These are phyloP conservation scores for Jamesozyma spencerorum DNA, from an alignment of 805 yeast genomes.

Conservation along the genomic window DNA sequence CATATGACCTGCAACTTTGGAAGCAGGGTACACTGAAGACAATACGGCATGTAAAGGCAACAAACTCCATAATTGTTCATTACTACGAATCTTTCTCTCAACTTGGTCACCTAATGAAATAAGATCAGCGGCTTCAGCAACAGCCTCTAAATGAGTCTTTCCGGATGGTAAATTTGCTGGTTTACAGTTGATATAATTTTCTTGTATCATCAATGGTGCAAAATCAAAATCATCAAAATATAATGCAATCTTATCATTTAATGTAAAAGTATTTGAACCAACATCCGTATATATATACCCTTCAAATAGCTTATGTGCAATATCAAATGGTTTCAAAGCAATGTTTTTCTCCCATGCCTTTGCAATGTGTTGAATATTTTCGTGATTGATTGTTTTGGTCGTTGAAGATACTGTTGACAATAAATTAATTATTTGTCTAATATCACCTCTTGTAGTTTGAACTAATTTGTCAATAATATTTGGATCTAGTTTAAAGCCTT, in stretches of 20 bases:
- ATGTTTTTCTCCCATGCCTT: slow-evolving; percentile 81
- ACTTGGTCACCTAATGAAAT: slow-evolving; percentile 80
- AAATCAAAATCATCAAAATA: slow-evolving; percentile 93
- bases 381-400: slow-evolving; percentile 45
- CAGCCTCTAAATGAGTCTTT: slow-evolving; percentile 48
- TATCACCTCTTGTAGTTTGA: slow-evolving; percentile 78
- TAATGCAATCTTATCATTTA: slow-evolving; percentile 77
- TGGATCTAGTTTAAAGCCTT: slow-evolving; percentile 71
- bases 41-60: slow-evolving; percentile 84
- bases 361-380: slow-evolving; percentile 53
- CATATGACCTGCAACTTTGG: slow-evolving; percentile 61
- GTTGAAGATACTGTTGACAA: slow-evolving; percentile 78
- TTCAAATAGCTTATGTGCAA: slow-evolving; percentile 56
- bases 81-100: slow-evolving; percentile 72
- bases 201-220: slow-evolving; percentile 93
- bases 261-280: slow-evolving; percentile 39
- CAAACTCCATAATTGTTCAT: slow-evolving; percentile 90
- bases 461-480: slow-evolving; percentile 75
- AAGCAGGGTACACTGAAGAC: slow-evolving; percentile 76
- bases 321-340: slow-evolving; percentile 88
- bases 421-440: slow-evolving; percentile 86
- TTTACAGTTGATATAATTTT: slow-evolving; percentile 66
- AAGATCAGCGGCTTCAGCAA: slow-evolving; percentile 74
- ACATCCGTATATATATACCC: slow-evolving; percentile 46
- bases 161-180: slow-evolving; percentile 42